Percentiles rank a stretch among this genome's conserved stretches.
These are phyloP conservation scores for Kurtzmaniella quercitrusa DNA, from an alignment of 1,139 yeast species.

Conservation along the genomic window DNA sequence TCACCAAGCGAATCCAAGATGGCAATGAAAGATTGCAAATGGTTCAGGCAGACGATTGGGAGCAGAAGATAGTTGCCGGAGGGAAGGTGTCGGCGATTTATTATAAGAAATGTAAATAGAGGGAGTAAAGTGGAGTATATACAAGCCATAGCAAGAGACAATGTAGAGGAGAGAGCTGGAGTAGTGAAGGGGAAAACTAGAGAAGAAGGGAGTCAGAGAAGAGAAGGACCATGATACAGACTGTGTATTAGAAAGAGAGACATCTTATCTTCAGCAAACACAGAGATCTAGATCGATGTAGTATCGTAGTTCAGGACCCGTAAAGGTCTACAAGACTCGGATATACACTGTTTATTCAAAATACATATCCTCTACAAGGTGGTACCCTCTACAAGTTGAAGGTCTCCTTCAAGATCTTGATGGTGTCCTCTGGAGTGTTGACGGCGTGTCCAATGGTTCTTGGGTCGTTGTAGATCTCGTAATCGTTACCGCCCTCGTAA, in stretches of 20 bases:
- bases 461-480: constrained; percentile 85
- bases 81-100: constrained; percentile 59
- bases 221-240: too few relatives aligned
- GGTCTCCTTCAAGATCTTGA: constrained; percentile 73
- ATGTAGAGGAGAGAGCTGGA: neutral
- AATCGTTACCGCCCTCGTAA: constrained; percentile 97
- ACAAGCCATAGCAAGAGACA: too few relatives aligned
- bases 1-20: constrained; percentile 27
- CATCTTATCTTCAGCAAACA: too few relatives aligned
- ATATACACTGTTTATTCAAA: neutral
- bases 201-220: neutral
- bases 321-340: neutral
- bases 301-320: too few relatives aligned
- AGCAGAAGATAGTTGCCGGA: constrained; percentile 64
- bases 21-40: constrained; percentile 47
- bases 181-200: neutral
- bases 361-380: constrained; percentile 23
- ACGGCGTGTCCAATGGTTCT: constrained; percentile 97
- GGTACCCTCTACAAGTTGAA: constrained; percentile 47
- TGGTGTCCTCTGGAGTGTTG: constrained; percentile 82
- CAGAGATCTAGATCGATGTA: too few relatives aligned
- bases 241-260: too few relatives aligned
- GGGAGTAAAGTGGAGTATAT: neutral
- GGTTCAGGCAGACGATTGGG: constrained; percentile 22
- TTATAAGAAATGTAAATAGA: constrained; percentile 30